Evolutionary conservation across 495 filamentous ascomycete genomes (phyloP).

Genomic region (Penicillium paradoxum): DNA sequence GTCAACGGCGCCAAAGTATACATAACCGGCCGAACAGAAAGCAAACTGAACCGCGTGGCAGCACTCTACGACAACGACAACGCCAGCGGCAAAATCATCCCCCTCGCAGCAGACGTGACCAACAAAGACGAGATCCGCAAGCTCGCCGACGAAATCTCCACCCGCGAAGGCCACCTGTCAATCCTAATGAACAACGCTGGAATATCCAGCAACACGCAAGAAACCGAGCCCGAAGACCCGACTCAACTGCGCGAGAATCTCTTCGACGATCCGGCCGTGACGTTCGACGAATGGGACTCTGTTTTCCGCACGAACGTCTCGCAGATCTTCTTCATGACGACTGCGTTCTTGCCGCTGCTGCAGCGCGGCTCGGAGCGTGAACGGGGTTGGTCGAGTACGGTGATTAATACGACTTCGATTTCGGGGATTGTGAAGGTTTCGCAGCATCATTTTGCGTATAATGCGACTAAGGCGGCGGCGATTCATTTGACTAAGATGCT

Average conservation of each 20-base stretch:
- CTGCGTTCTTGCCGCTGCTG: conserved; percentile 36
- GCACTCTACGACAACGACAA: conserved; percentile 39
- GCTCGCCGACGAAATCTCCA: conserved; percentile 41
- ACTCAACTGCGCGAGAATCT: conserved; percentile 51
- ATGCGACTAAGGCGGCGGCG: conserved; percentile 47
- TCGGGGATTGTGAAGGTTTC: conserved; percentile 45
- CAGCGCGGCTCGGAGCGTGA: conserved; percentile 43
- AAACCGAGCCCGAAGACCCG: conserved; percentile 33
- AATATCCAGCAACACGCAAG: conserved; percentile 32
- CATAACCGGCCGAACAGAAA: conserved; percentile 52
- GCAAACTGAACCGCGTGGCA: conserved; percentile 52
- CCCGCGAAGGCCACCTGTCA: conserved; percentile 40
- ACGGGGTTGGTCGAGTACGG: conserved; percentile 47
- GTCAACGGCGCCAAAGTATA: conserved; percentile 59
- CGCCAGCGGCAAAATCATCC: conserved; percentile 51
- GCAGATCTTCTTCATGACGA: conserved; percentile 44
- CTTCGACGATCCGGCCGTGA: conserved; percentile 43
- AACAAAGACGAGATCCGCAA: conserved; percentile 41
- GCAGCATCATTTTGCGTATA: conserved; percentile 52
- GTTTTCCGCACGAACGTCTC: conserved; percentile 47
- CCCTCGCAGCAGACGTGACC: conserved; percentile 48
- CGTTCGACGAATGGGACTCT: conserved; percentile 43
- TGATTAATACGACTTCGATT: conserved; percentile 58
- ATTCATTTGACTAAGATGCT: conserved; percentile 53
- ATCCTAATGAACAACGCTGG: conserved; percentile 58